These are phyloP conservation scores for Beauveria varroae DNA, from an alignment of 2,329 filamentous ascomycete genomes.

Conservation along the genomic window DNA sequence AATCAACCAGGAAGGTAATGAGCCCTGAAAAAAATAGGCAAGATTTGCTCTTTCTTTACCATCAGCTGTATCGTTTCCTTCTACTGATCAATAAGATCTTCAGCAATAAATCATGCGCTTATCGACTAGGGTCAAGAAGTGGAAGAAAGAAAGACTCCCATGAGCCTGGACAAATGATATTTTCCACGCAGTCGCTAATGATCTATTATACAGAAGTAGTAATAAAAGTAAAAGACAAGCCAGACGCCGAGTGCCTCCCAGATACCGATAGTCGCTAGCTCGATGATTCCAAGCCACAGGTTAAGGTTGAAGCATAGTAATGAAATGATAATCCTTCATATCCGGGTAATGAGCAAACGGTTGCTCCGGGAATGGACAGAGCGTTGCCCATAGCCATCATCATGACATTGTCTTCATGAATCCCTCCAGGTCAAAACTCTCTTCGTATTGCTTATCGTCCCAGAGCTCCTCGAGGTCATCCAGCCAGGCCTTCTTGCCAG, in stretches of 20 bases:
- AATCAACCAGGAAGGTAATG: too few species aligned
- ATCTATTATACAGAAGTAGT: conserved; percentile 7
- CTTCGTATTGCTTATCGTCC: conserved; percentile 96
- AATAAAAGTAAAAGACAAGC: not conserved
- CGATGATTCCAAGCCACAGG: not conserved
- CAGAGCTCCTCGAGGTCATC: conserved; percentile 94
- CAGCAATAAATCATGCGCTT: too few species aligned
- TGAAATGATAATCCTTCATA: not conserved
- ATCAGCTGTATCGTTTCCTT: not conserved
- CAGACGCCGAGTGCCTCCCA: conserved; percentile 3
- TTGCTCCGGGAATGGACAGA: not conserved
- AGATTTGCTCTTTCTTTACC: too few species aligned
- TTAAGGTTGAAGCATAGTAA: not conserved
- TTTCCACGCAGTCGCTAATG: conserved; percentile 11
- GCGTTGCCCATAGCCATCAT: not conserved
- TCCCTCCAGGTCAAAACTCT: conserved; percentile 92
- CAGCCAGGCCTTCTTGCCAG: conserved; percentile 91
- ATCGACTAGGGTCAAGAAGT: not conserved
- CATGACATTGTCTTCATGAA: conserved; percentile 90
- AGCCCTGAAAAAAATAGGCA: too few species aligned
- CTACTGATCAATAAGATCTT: not conserved
- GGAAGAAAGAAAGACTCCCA: not conserved
- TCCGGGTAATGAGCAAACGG: not conserved
- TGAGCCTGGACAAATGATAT: conserved; percentile 5
- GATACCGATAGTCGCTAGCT: not conserved